Evolutionary conservation across 176 grass and related monocot species (phyloP), one percentile per base, ranked within the genome.

Genomic region (Musa itinerans): DNA sequence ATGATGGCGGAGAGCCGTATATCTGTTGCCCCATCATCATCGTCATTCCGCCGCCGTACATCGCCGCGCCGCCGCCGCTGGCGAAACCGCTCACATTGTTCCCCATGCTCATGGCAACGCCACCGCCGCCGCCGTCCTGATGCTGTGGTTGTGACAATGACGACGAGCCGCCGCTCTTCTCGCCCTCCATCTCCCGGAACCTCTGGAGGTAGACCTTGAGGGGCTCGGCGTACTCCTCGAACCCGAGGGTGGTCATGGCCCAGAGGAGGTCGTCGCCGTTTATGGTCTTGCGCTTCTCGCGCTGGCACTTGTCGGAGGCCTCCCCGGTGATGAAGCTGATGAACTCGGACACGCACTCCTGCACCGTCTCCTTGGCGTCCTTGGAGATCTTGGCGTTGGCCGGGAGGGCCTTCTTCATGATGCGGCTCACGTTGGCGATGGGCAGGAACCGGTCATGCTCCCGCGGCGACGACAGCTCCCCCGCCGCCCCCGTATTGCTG

Each of bases 301-400:
- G 51, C 71, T 73, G 71, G 71, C 71, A 73, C 52, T 73, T 73
- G 71, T 73, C 52, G 52, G 71, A 53, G 22, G 71, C 71, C 71
- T 73, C 71, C 21, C 71, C 71, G 22, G 71, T 73, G 21, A 73
- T 73, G 71, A 73, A 73, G 21, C 52, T 73, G 52, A 73, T 73
- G 71, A 73, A 73, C 71, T 73, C 71, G n/a, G 71, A 73, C 50
- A 73, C 71, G 21, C 71, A 73, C 71, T 73, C 71, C 52, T 73
- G 71, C 71, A 73, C 71, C 71, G 71, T 73, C 71, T 73, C 71
- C 71, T 73, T 73, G 52, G 71, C 52, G 52, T 73, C 71, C 71
- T 73, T 73, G 71, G 71, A 73, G 20, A 73, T 73, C 71, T 73
- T 73, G 13, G 71, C 71, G 71, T 73, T 73, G 52, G 71, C 71